Evolutionary conservation across 371 early-diverging fungal species (phyloP), one percentile per base, ranked within the genome.

Genomic region (Dinochytrium kinnereticum): DNA sequence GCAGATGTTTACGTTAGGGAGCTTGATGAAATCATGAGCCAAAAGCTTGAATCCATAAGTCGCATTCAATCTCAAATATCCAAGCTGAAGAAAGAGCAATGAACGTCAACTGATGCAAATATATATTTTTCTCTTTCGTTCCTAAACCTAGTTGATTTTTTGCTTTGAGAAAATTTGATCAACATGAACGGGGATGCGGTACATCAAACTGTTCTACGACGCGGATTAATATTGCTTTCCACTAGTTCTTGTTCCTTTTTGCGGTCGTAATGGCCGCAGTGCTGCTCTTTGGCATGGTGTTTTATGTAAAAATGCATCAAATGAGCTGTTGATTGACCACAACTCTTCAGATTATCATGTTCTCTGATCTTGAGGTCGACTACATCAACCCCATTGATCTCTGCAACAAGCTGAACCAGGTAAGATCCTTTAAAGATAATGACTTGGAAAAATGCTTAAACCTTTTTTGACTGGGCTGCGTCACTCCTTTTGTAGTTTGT

Each of bases 361-460:
- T 95, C 78, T 94, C 95, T 33, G 95, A 94, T 83, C 87, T 95
- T 74, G 95, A 96, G 87, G 94, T 94, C 86, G 98, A 98, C 77
- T 98, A 96, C 85, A 95, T 98, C 84, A 98, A 98, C 82, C 98
- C 98, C 7, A 98, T 98, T 79, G 98, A 98, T 82, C 90, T 97
- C 64, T 96, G 96, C 86, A 93, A 92, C 84, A 94, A 92, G 78
- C 87, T 98, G 72, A 98, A 98, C 82, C 94, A 92, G 89, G 96
- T 94, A 87, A 69, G 64, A 36, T 10, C 44, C 17, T 39, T 26
- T n/a, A n/a, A n/a, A n/a, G n/a, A n/a, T n/a, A n/a, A n/a, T n/a
- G n/a, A n/a, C n/a, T n/a, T n/a, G n/a, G n/a, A n/a, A n/a, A n/a
- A n/a, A n/a, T n/a, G n/a, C n/a, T 19, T 44, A 44, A 44, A 7